Percentiles rank a stretch among this genome's conserved stretches.
Conservation (phyloP, 768 basidiomycete genomes). For the Tylopilus intermedius region DNA sequence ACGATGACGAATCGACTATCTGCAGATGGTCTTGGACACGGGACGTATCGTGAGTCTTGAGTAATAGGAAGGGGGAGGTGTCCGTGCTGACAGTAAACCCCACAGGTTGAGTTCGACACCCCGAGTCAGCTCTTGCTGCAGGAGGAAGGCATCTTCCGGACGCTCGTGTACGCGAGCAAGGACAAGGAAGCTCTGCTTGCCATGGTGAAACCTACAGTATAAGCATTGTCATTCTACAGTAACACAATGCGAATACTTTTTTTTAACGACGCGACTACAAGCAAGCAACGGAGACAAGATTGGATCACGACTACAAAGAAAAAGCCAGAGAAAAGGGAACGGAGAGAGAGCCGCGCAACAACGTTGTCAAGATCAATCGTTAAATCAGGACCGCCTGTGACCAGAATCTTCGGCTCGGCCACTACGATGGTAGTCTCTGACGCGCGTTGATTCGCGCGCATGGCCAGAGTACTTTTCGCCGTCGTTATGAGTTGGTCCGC, state of each 20-base stretch:
- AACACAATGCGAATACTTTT: conserved; percentile 9
- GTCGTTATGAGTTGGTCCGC: conserved; percentile 37
- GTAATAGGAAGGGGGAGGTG: background rate
- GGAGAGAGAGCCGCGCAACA: background rate
- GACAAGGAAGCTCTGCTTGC: conserved; percentile 2
- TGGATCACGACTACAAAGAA: background rate
- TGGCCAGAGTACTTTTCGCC: conserved; percentile 48
- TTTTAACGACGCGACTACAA: background rate
- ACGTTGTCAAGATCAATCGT: conserved; percentile 2
- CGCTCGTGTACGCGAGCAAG: conserved; percentile 5
- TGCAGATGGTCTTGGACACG: conserved; percentile 9
- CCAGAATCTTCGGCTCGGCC: conserved; percentile 29
- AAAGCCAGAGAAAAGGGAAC: background rate
- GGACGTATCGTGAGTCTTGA: conserved; percentile 5
- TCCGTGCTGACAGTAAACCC: background rate
- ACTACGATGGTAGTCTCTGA: conserved; percentile 39
- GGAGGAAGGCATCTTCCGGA: background rate
- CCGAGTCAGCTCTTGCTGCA: conserved; percentile 5
- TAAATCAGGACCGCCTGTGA: conserved; percentile 25
- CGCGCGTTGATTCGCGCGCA: conserved; percentile 27
- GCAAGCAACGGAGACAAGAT: background rate
- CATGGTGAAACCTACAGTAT: conserved; percentile 3
- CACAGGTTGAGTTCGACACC: conserved; percentile 5
- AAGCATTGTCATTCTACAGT: background rate
- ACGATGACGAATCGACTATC: background rate